Evolutionary conservation across 177 flowering plant genomes (phyloP), one percentile per base, ranked within the genome.

Genomic region (Vitis hybrid): DNA sequence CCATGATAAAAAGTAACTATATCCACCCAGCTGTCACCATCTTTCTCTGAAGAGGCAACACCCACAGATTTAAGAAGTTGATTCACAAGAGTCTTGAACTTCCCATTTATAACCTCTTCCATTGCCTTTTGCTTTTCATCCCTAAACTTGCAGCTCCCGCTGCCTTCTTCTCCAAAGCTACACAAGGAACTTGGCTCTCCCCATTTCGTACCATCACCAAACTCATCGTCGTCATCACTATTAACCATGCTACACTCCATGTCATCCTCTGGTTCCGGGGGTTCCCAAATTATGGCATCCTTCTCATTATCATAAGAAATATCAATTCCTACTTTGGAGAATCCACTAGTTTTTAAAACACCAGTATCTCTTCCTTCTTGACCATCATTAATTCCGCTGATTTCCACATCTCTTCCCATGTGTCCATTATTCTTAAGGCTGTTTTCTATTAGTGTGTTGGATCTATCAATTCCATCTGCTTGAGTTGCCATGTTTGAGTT

Each of bases 1-100:
- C 99, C 97, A 93, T 45, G 95, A 87, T 69, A 96, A 80, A 64
- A 82, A 75, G 90, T 78, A 71, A 96, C 88, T 73, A 88, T 82
- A 66, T 94, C 93, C 22, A 81, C 83, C 99, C 99, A 96, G 76
- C 66, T 86, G 70, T 82, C 85, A 74, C 77, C 84, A 69, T 79
- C 79, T 33, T 83, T 78, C 50, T 64, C 82, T 1, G 80, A 68
- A 55, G 72, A 31, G n/a, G 65, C 68, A 67, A 93, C 72, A 29
- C 86, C 93, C 55, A 70, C 78, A 4, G 83, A 81, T 78, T 75
- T 76, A 72, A 96, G 85, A 74, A 90, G 89, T 55, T 81, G 84
- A 58, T 74, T 66, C 5, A 96, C 90, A 65, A 87, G 67, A 26
- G 81, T 72, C 83, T 80, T 89, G 73, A 93, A 88, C 78, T 82